Conservation (phyloP, 768 basidiomycete genomes). For the Macrocybe gigantea region DNA sequence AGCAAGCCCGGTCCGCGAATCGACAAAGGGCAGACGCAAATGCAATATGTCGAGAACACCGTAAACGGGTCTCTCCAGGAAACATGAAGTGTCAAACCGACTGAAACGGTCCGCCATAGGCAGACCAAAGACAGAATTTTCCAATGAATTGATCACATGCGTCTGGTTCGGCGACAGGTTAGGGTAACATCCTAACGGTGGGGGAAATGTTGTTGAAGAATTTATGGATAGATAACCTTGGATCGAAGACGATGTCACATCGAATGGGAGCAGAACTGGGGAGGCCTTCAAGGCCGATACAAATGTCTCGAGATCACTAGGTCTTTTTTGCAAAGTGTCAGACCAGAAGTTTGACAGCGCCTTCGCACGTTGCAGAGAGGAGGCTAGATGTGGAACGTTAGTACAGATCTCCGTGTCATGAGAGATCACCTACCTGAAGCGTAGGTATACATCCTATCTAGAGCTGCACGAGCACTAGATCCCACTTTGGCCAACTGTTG, state of each 20-base stretch:
- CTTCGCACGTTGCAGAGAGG: slow-evolving; percentile 43
- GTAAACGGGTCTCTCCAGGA: slow-evolving; percentile 53
- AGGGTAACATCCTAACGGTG: slow-evolving; percentile 60
- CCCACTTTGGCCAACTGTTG: slow-evolving; percentile 41
- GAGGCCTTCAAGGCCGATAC: slow-evolving; percentile 38
- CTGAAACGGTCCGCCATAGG: slow-evolving; percentile 21
- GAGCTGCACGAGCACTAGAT: slow-evolving; percentile 25
- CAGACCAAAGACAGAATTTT: slow-evolving; percentile 47
- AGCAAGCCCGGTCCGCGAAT: slow-evolving; percentile 33
- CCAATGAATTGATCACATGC: slow-evolving; percentile 39
- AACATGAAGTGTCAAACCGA: slow-evolving; percentile 46
- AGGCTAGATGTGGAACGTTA: slow-evolving; percentile 33
- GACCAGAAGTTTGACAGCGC: slow-evolving; percentile 53
- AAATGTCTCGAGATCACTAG: slow-evolving; percentile 38
- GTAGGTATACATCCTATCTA: slow-evolving; percentile 58
- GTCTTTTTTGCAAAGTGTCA: slow-evolving; percentile 39
- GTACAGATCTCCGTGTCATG: background rate
- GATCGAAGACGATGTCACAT: slow-evolving; percentile 39
- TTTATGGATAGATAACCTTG: slow-evolving; percentile 30
- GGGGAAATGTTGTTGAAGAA: slow-evolving; percentile 44
- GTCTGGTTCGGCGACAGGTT: slow-evolving; percentile 32
- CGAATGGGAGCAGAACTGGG: slow-evolving; percentile 52
- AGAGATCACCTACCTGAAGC: slow-evolving; percentile 42
- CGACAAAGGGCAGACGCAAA: slow-evolving; percentile 52
- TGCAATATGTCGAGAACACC: slow-evolving; percentile 52